Conservation (phyloP, 2,329 filamentous ascomycete genomes). For the Grosmannia penicillata region DNA sequence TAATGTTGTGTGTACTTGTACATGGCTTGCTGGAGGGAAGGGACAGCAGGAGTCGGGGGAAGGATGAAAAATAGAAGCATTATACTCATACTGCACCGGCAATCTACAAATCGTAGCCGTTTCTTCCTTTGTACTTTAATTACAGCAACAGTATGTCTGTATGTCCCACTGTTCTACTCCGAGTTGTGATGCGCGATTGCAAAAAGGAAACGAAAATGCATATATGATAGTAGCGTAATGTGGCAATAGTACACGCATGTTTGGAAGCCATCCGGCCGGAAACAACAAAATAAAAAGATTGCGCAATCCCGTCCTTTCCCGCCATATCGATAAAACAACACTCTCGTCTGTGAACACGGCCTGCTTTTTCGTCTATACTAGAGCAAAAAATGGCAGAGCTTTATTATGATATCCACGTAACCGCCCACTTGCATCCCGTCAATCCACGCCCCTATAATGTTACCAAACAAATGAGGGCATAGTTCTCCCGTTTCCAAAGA, state of each 20-base stretch:
- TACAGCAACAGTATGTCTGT: no score
- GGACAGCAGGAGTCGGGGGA: no score
- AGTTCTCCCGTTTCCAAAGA: not conserved
- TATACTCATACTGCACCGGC: no score
- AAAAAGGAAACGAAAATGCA: slow-evolving; percentile 2
- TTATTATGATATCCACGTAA: slow-evolving; percentile 2
- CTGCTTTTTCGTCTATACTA: slow-evolving; percentile 1
- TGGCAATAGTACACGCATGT: slow-evolving; percentile 37
- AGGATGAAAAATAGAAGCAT: no score
- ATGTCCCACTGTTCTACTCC: no score
- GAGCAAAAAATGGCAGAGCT: slow-evolving; percentile 3
- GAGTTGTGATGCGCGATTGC: no score
- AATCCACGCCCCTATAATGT: not conserved
- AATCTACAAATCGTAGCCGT: no score
- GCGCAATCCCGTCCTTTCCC: slow-evolving; percentile 1
- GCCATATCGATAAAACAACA: not conserved
- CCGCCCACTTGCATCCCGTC: not conserved
- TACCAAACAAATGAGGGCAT: no score
- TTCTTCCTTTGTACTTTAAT: no score
- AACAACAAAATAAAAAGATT: not conserved
- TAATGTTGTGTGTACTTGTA: no score
- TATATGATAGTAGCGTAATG: slow-evolving; percentile 20
- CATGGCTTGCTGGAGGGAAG: no score
- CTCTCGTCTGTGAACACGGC: not conserved
- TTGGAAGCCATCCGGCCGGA: slow-evolving; percentile 3